Conservation (phyloP, 2,329 filamentous ascomycete genomes). For the Alternaria dauci region DNA sequence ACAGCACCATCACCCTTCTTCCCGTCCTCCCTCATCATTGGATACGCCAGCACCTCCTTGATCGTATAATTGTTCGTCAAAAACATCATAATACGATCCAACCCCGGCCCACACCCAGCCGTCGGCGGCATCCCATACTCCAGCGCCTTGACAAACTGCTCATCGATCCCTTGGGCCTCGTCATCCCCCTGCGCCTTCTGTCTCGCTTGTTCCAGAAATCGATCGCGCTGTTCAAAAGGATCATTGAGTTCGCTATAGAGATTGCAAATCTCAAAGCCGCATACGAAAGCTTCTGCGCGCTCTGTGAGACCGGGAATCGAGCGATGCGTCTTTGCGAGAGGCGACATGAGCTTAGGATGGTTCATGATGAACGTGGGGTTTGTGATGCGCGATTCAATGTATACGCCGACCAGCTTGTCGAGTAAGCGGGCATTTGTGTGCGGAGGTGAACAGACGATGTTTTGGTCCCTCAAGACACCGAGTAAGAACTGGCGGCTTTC, state of each 20-base stretch:
- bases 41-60: conserved; percentile 95
- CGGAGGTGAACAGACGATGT: not conserved
- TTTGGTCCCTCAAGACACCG: not conserved
- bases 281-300: conserved; percentile 96
- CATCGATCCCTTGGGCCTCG: conserved; percentile 93
- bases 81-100: conserved; percentile 94
- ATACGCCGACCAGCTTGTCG: conserved; percentile 90
- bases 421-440: conserved; percentile 87
- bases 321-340: conserved; percentile 94
- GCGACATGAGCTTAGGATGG: conserved; percentile 89
- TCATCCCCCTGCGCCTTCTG: conserved; percentile 96
- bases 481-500: conserved; percentile 60
- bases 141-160: conserved; percentile 89
- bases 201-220: conserved; percentile 86
- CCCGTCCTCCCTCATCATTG: conserved; percentile 85
- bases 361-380: conserved; percentile 92
- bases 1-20: not conserved
- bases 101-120: conserved; percentile 95
- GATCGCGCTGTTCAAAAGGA: conserved; percentile 84
- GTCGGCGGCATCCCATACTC: conserved; percentile 91
- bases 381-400: conserved; percentile 91
- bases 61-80: conserved; percentile 95
- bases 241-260: conserved; percentile 98
- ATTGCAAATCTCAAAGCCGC: conserved; percentile 96
- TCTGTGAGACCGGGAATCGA: conserved; percentile 82